phyloP scores from a whole-genome alignment of 306 rosid genomes.

The Corylus heterophylla region DNA sequence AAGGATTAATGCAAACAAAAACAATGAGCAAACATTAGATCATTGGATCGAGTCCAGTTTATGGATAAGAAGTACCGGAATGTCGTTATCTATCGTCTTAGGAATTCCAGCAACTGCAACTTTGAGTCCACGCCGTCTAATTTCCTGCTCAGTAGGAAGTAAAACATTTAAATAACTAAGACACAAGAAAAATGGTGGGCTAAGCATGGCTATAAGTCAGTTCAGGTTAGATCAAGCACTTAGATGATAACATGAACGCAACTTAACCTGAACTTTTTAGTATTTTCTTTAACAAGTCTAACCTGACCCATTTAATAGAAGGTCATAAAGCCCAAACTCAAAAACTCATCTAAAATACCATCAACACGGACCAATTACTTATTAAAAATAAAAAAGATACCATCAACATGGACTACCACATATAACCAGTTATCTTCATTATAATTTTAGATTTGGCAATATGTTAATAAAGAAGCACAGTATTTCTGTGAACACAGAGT shows the following conservation, averaged over 20 bases:
- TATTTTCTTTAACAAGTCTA: background rate
- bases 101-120: conserved; percentile 53
- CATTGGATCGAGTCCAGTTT: background rate
- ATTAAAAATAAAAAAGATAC: too few relatives aligned
- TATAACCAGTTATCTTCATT: background rate
- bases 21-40: background rate
- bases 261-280: background rate
- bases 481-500: too few relatives aligned
- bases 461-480: too few relatives aligned
- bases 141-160: conserved; percentile 31
- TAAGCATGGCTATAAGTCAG: background rate
- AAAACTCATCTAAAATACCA: background rate
- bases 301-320: background rate
- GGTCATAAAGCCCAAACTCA: background rate
- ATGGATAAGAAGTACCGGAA: conserved; percentile 37
- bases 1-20: conserved; percentile 1
- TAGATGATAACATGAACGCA: background rate
- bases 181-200: background rate
- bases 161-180: background rate
- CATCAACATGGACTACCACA: background rate
- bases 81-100: conserved; percentile 54
- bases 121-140: conserved; percentile 53
- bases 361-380: background rate
- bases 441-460: background rate
- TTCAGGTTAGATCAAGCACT: background rate